These are phyloP conservation scores for Fusarium vanettenii DNA, from an alignment of 2,329 filamentous ascomycete genomes.

Conservation along the genomic window DNA sequence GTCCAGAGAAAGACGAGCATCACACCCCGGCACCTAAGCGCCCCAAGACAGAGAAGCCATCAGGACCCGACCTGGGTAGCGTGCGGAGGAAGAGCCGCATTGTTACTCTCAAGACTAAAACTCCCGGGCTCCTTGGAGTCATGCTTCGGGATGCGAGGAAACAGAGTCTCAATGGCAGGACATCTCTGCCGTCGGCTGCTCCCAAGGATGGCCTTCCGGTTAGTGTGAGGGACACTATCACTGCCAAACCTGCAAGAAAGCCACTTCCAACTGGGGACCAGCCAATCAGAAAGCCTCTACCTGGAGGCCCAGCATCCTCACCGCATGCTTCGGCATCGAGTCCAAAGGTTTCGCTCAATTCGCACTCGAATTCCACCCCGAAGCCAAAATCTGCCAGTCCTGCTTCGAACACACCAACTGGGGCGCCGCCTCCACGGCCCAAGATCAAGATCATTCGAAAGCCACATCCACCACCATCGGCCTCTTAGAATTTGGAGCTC, in stretches of 20 bases:
- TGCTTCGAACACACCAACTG: conserved; percentile 38
- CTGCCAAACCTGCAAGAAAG: conserved; percentile 51
- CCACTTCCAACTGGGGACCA: conserved; percentile 49
- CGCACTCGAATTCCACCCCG: conserved; percentile 32
- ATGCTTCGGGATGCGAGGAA: conserved; percentile 47
- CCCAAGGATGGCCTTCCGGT: conserved; percentile 41
- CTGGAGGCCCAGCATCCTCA: conserved; percentile 41
- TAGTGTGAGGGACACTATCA: conserved; percentile 46
- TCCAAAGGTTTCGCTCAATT: conserved; percentile 43
- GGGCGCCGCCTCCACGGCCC: conserved; percentile 40
- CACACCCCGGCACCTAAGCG: conserved; percentile 52
- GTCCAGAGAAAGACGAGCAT: conserved; percentile 52
- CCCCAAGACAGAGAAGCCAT: conserved; percentile 51
- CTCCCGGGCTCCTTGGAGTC: conserved; percentile 50
- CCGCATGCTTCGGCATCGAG: conserved; percentile 38
- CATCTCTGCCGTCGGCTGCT: conserved; percentile 48
- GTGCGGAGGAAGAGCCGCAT: conserved; percentile 49
- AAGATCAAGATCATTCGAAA: conserved; percentile 55
- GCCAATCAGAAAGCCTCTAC: conserved; percentile 47
- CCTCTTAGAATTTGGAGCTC: conserved; percentile 30
- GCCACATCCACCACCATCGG: conserved; percentile 43
- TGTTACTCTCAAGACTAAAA: conserved; percentile 51
- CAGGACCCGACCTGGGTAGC: conserved; percentile 30
- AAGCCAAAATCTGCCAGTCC: conserved; percentile 41
- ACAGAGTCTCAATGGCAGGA: conserved; percentile 40